Percentiles rank a stretch among this genome's conserved stretches.
These are phyloP conservation scores for Diddensiella santjacobensis DNA, from an alignment of 805 yeast species.

Conservation along the genomic window DNA sequence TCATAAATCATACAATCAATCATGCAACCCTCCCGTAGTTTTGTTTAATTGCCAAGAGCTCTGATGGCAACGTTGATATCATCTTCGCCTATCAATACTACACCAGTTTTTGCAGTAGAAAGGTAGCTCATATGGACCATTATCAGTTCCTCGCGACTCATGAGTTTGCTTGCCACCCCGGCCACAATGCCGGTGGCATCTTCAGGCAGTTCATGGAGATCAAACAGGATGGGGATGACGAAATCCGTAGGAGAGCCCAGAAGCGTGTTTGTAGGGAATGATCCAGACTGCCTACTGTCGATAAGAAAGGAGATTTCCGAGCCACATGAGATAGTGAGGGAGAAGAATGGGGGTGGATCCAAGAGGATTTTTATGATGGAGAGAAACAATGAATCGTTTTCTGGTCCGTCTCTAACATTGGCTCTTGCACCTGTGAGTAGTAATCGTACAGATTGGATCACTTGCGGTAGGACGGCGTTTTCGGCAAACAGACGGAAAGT, in stretches of 20 bases:
- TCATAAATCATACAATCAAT: too few relatives aligned
- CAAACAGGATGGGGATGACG: slow-evolving; percentile 54
- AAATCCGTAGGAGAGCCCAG: slow-evolving; percentile 57
- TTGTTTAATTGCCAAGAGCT: slow-evolving; percentile 17
- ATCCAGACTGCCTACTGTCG: slow-evolving; percentile 20
- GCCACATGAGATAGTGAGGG: slow-evolving; percentile 30
- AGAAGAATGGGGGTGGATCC: slow-evolving; percentile 28
- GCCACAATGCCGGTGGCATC: slow-evolving; percentile 66
- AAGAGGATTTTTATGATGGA: slow-evolving; percentile 41
- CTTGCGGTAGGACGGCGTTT: slow-evolving; percentile 42
- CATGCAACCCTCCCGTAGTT: too few relatives aligned
- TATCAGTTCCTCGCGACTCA: slow-evolving; percentile 30
- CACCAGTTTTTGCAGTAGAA: slow-evolving; percentile 57
- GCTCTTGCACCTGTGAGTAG: slow-evolving; percentile 59
- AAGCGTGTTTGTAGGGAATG: slow-evolving; percentile 48
- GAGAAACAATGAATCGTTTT: slow-evolving; percentile 24
- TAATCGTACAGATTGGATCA: slow-evolving; percentile 40
- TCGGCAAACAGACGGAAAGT: slow-evolving; percentile 19
- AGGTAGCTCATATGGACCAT: slow-evolving; percentile 50
- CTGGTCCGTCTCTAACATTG: slow-evolving; percentile 41
- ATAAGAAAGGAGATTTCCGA: slow-evolving; percentile 31
- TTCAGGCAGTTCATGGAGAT: slow-evolving; percentile 50
- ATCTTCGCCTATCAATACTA: slow-evolving; percentile 56
- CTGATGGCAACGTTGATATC: slow-evolving; percentile 36
- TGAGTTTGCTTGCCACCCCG: slow-evolving; percentile 52